Evolutionary conservation across 2,329 filamentous ascomycete genomes (phyloP), one percentile per base, ranked within the genome.

Genomic region (Fusarium sp.): DNA sequence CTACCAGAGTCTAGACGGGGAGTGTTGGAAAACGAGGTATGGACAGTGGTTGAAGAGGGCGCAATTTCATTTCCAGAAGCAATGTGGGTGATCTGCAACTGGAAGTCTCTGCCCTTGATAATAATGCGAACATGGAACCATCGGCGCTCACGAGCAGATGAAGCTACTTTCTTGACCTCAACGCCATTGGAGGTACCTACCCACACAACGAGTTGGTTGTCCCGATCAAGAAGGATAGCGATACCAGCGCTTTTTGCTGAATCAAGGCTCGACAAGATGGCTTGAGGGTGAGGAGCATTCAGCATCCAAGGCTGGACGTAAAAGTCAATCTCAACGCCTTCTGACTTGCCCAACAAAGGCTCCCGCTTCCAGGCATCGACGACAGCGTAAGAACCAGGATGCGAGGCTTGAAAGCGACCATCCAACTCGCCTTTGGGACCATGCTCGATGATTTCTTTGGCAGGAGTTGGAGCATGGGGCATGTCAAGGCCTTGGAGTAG

Each of bases 81-180:
- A 44, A 44, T 44, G 11, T 25, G 42, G 25, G 42, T 44, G 42
- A 44, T 4, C 15, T 25, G 15, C 7, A 44, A 13, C 3, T 44
- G 42, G 3, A 44, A 18, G 1, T 13, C 15, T 4, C 4, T 25
- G 15, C 1, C 22, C 1, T 4, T 18, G 3, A 25, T 15, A 18
- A 22, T 25, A 3, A 44, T 44, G 7, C 15, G 5, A 8, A 44
- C 22, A 25, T 44, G 42, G 42, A 44, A 44, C 42, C 42, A 44
- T 18, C 42, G 42, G 25, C 42, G 42, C 25, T 44, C 42, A 1
- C 22, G 41, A 4, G 41, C 41, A 8, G 41, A 25, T 8, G 41
- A 44, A 25, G 22, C 0, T 0, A 44, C 18, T 4, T 25, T 18
- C 15, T 18, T 44, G 1, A 25, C 22, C 22, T 44, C 41, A 5